Base-by-base conservation (phyloP, 768 basidiomycete species). In the Pisolithus orientalis region DNA sequence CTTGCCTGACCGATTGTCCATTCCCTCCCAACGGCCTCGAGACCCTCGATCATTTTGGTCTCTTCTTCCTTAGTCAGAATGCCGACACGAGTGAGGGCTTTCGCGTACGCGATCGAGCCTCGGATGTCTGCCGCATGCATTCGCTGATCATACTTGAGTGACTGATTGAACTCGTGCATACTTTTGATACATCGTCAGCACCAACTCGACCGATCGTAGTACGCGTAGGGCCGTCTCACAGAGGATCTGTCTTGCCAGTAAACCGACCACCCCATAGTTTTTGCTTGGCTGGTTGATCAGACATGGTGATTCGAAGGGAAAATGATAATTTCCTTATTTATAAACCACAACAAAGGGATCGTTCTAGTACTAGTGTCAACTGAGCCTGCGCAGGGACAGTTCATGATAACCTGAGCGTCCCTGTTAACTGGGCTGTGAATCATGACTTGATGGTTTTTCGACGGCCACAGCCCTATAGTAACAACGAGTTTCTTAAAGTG, bases 131-230 rank as follows among this genome's bases (percentile, higher is more conserved):
- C 93, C 9, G 82, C 80, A 65, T 94, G 82, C 94, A 99, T 97
- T 39, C 91, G 80, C 67, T 90, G 83, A 68, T 98, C 95, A 70
- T 97, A 99, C 57, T 80, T 84, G 59, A 99, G 76, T 25, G 94
- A 97, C 68, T 97, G 92, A 67, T 97, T 98, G 75, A 95, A 98
- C 29, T 84, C 88, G 69, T 96, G 92, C 95, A 98, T 98, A 43
- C 93, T 95, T 37, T 47, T 28, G 37, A 4, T 31, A 48, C 31
- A 21, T 10, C 13, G 34, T 55, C 31, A 56, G 54, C 14, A 29
- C 34, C 27, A n/a, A 27, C 3, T 44, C 25, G 31, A 16, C 14
- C 10, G 9, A 10, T 16, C 34, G 34, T 24, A 21, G 21, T 21
- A 21, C 21, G 21, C 21, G 21, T 21, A 14, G 17, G 29, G 29